A percentile compares a stretch with the other conserved stretches of the same genome.
Evolutionary conservation across 768 basidiomycete species (phyloP).

Genomic region (Omphalotus guepiniiformis): DNA sequence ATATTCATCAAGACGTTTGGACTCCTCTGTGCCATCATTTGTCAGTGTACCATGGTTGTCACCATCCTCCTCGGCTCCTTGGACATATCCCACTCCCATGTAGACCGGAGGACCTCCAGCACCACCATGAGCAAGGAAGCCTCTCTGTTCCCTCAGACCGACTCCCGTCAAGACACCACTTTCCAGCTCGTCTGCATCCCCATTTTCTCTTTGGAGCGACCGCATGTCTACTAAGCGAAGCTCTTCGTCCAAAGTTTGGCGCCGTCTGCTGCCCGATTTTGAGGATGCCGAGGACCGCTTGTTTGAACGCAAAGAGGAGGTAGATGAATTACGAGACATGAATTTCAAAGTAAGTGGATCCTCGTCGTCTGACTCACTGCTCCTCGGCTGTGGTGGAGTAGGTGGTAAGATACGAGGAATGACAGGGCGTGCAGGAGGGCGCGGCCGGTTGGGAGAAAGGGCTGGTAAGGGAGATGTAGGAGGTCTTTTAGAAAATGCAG

Average conservation of each 20-base stretch:
- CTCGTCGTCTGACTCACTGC: conserved; percentile 29
- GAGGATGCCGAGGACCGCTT: background rate
- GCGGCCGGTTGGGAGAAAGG: conserved; percentile 50
- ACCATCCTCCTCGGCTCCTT: conserved; percentile 34
- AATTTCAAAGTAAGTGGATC: conserved; percentile 35
- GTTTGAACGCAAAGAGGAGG: background rate
- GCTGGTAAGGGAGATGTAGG: conserved; percentile 63
- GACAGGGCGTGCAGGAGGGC: conserved; percentile 42
- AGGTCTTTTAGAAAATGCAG: conserved; percentile 49
- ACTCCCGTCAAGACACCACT: conserved; percentile 48
- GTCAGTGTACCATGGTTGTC: too few relatives aligned
- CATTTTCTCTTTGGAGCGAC: background rate
- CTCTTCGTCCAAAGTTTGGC: conserved; percentile 67
- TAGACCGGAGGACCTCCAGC: conserved; percentile 68
- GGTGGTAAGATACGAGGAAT: conserved; percentile 11
- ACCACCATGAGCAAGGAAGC: conserved; percentile 74
- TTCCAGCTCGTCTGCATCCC: conserved; percentile 35
- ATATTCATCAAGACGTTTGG: too few relatives aligned
- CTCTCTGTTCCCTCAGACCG: conserved; percentile 51
- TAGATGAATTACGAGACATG: background rate
- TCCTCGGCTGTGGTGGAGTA: conserved; percentile 19
- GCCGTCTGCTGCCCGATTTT: too few relatives aligned
- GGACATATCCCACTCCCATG: conserved; percentile 66
- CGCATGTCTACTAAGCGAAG: conserved; percentile 38
- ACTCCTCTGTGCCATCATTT: too few relatives aligned